A percentile compares a stretch with the other conserved stretches of the same genome.
phyloP scores from a whole-genome alignment of 1,284 basidiomycete species.

The Meira nashicola region DNA sequence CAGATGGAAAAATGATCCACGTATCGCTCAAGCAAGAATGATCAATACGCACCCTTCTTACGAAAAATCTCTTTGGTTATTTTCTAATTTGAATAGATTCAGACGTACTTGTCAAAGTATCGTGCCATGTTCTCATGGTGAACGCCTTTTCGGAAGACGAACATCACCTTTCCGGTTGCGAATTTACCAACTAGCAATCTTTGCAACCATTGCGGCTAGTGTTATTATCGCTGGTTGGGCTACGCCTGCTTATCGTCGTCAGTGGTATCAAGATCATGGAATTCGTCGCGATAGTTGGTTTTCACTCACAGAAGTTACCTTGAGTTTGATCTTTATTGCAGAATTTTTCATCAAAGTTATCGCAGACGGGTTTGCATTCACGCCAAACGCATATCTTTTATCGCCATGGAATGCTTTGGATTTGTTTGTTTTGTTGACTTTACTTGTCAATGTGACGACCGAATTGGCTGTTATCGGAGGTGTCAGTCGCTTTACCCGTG shows the following conservation, averaged over 20 bases:
- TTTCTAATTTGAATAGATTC: slow-evolving; percentile 73
- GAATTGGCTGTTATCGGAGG: slow-evolving; percentile 69
- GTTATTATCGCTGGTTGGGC: slow-evolving; percentile 80
- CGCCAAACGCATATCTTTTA: slow-evolving; percentile 87
- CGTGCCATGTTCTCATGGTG: slow-evolving; percentile 73
- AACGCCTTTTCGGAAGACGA: slow-evolving; percentile 62
- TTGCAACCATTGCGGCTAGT: slow-evolving; percentile 74
- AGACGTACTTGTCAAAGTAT: slow-evolving; percentile 77
- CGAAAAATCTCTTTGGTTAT: slow-evolving; percentile 84
- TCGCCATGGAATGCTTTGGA: slow-evolving; percentile 91
- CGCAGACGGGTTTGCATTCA: slow-evolving; percentile 79
- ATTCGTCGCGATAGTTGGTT: slow-evolving; percentile 74
- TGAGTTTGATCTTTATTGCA: slow-evolving; percentile 70
- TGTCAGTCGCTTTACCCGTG: slow-evolving; percentile 73
- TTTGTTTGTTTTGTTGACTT: slow-evolving; percentile 74
- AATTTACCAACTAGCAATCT: slow-evolving; percentile 70
- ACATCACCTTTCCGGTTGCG: slow-evolving; percentile 60
- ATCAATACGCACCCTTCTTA: slow-evolving; percentile 84
- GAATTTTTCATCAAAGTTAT: slow-evolving; percentile 88
- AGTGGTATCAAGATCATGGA: slow-evolving; percentile 66
- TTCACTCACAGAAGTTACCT: slow-evolving; percentile 71
- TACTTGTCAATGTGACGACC: slow-evolving; percentile 76
- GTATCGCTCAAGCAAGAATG: slow-evolving; percentile 79
- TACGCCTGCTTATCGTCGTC: slow-evolving; percentile 76
- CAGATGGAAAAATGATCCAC: slow-evolving; percentile 62